A percentile compares a stretch with the other conserved stretches of the same genome.
These are phyloP conservation scores for Magnusiomyces tetraspermus DNA, from an alignment of 1,139 yeast genomes.

Conservation along the genomic window DNA sequence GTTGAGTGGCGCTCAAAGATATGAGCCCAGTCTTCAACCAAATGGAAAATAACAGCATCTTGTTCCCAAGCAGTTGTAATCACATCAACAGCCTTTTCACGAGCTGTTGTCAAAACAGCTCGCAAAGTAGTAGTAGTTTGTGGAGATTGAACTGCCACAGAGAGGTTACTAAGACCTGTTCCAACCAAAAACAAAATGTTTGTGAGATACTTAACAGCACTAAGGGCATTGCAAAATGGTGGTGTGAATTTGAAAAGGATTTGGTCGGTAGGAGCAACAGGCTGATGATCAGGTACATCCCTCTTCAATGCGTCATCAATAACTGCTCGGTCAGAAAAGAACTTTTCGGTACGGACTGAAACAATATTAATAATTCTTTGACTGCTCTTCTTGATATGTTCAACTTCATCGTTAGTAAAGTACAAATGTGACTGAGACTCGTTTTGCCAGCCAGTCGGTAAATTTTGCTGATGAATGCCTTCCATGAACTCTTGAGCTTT, in stretches of 20 bases:
- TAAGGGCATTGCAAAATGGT: slow-evolving; percentile 49
- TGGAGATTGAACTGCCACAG: slow-evolving; percentile 37
- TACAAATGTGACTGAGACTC: slow-evolving; percentile 32
- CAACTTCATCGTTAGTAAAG: slow-evolving; percentile 25
- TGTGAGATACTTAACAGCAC: slow-evolving; percentile 43
- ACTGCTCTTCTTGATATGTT: slow-evolving; percentile 24
- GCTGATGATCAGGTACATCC: background rate
- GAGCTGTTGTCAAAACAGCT: slow-evolving; percentile 32
- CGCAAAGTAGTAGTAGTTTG: slow-evolving; percentile 34
- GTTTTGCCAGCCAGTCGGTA: slow-evolving; percentile 38
- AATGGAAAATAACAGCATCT: slow-evolving; percentile 39
- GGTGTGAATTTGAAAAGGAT: slow-evolving; percentile 48
- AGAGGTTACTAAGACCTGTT: slow-evolving; percentile 37
- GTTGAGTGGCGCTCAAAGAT: slow-evolving; percentile 21
- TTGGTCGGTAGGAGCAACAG: slow-evolving; percentile 3
- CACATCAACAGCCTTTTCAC: slow-evolving; percentile 39
- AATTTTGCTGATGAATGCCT: slow-evolving; percentile 36
- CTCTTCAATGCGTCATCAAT: slow-evolving; percentile 15
- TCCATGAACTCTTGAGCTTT: slow-evolving; percentile 39
- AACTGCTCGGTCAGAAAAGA: slow-evolving; percentile 17
- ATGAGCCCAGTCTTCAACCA: slow-evolving; percentile 37
- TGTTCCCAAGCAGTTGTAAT: slow-evolving; percentile 43
- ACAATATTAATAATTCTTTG: slow-evolving; percentile 23
- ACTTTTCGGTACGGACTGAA: slow-evolving; percentile 25
- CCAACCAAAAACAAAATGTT: slow-evolving; percentile 35